phyloP scores from a whole-genome alignment of 2,329 filamentous ascomycete genomes.

The Aspergillus caelatus region DNA sequence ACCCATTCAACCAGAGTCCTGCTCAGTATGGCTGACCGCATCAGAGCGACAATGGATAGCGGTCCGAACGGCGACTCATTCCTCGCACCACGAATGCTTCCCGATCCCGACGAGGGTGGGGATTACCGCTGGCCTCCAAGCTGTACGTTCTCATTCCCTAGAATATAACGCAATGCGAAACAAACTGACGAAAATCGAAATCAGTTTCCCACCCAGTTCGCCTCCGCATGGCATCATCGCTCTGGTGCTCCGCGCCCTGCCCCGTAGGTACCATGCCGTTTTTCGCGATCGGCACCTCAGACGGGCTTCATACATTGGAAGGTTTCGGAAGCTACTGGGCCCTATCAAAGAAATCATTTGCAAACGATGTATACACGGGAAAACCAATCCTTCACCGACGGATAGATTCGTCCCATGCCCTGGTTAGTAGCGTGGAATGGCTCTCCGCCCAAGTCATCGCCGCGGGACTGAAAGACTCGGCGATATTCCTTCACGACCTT shows the following conservation, averaged over 20 bases:
- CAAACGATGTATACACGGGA: slow-evolving; percentile 17
- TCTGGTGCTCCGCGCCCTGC: slow-evolving; percentile 42
- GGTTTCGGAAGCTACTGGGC: slow-evolving; percentile 32
- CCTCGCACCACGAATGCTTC: slow-evolving; percentile 33
- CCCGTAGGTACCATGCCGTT: slow-evolving; percentile 31
- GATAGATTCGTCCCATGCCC: slow-evolving; percentile 30
- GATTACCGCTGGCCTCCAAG: slow-evolving; percentile 35
- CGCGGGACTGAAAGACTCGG: slow-evolving; percentile 37
- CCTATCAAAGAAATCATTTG: slow-evolving; percentile 31
- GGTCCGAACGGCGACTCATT: slow-evolving; percentile 36
- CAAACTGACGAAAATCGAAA: not conserved
- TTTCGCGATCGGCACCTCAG: slow-evolving; percentile 43
- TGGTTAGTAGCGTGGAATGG: slow-evolving; percentile 43
- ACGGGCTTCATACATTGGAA: slow-evolving; percentile 38
- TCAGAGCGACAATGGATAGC: slow-evolving; percentile 41
- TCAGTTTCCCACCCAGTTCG: slow-evolving; percentile 31
- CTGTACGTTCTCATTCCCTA: slow-evolving; percentile 24
- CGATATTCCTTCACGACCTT: slow-evolving; percentile 39
- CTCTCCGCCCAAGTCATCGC: slow-evolving; percentile 39
- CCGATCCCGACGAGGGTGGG: slow-evolving; percentile 35
- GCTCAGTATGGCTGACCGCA: slow-evolving; percentile 19
- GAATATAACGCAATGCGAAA: not conserved
- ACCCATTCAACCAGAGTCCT: not conserved
- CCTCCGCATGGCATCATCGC: slow-evolving; percentile 29
- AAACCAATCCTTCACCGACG: slow-evolving; percentile 21